Percentiles rank a stretch among this genome's conserved stretches.
Evolutionary conservation across 495 filamentous ascomycete genomes (phyloP).

Genomic region (Penicillium canariense): DNA sequence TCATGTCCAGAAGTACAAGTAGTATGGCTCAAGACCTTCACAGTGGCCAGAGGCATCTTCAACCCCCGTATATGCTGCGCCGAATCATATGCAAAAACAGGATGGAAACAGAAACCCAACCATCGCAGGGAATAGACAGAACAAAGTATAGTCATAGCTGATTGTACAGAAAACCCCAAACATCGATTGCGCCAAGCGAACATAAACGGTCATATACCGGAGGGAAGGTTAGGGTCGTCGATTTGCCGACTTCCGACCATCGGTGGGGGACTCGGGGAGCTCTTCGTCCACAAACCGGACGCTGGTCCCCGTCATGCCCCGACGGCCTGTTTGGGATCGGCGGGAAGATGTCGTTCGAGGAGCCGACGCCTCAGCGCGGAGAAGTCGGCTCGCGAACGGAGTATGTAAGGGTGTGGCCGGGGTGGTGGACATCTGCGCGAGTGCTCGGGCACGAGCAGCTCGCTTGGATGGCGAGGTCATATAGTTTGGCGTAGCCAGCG

Average conservation of each 20-base stretch:
- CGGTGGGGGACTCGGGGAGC: slow-evolving; percentile 42
- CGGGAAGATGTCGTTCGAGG: slow-evolving; percentile 27
- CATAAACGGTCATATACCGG: slow-evolving; percentile 12
- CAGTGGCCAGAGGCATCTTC: slow-evolving; percentile 10
- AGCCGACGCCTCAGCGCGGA: slow-evolving; percentile 34
- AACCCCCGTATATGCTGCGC: slow-evolving; percentile 29
- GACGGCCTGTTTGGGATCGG: slow-evolving; percentile 31
- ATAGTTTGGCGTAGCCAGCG: slow-evolving; percentile 52
- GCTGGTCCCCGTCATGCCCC: slow-evolving; percentile 37
- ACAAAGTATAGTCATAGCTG: slow-evolving; percentile 14
- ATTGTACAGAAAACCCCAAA: slow-evolving; percentile 15
- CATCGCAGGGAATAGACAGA: too few species aligned
- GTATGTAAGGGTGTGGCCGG: slow-evolving; percentile 47
- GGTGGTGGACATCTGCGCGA: slow-evolving; percentile 53
- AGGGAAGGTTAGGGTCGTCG: slow-evolving; percentile 29
- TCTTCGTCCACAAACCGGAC: slow-evolving; percentile 48
- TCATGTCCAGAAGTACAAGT: slow-evolving; percentile 24
- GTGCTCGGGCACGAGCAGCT: slow-evolving; percentile 49
- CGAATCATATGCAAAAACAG: slow-evolving; percentile 26
- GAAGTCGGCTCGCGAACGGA: slow-evolving; percentile 45
- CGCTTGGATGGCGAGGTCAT: slow-evolving; percentile 58
- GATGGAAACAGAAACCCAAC: slow-evolving; percentile 17
- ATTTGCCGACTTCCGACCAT: slow-evolving; percentile 38
- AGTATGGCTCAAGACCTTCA: slow-evolving; percentile 14
- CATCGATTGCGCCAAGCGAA: neutral